Evolutionary conservation across 495 filamentous ascomycete genomes (phyloP).

Genomic region (Xylaria bambusicola): DNA sequence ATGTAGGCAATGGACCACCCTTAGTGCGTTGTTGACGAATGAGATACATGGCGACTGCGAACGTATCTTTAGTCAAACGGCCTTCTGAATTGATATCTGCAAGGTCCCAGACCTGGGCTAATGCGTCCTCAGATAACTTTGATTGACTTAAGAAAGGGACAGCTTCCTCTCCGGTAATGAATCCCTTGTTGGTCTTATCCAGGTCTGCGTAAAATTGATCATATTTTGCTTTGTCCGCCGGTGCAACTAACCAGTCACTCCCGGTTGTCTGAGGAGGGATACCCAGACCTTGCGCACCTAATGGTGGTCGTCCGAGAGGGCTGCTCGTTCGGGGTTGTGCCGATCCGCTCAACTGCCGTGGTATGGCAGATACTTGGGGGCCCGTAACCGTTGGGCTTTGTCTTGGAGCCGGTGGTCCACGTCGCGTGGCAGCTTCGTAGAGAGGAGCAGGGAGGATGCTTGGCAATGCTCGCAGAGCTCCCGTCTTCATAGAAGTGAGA

Average conservation of each 20-base stretch:
- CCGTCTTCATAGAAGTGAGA: conserved; percentile 83
- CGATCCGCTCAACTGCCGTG: conserved; percentile 49
- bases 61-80: conserved; percentile 81
- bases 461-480: conserved; percentile 75
- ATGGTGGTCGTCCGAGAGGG: conserved; percentile 64
- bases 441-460: conserved; percentile 79
- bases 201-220: conserved; percentile 81
- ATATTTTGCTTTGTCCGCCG: conserved; percentile 81
- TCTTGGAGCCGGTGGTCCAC: conserved; percentile 47
- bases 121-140: conserved; percentile 79
- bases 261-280: conserved; percentile 61
- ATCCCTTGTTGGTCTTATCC: conserved; percentile 75
- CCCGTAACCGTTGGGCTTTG: conserved; percentile 40
- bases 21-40: conserved; percentile 83
- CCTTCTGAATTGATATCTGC: conserved; percentile 92
- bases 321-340: conserved; percentile 63
- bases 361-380: conserved; percentile 43
- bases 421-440: conserved; percentile 86
- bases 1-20: conserved; percentile 65
- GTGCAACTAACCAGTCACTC: conserved; percentile 77
- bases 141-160: conserved; percentile 93
- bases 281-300: conserved; percentile 40
- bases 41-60: conserved; percentile 96
- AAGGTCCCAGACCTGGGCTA: conserved; percentile 97
- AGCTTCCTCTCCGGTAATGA: conserved; percentile 91